Evolutionary conservation across 257 asterid species (phyloP).

Genomic region (Forsythia viridissima): DNA sequence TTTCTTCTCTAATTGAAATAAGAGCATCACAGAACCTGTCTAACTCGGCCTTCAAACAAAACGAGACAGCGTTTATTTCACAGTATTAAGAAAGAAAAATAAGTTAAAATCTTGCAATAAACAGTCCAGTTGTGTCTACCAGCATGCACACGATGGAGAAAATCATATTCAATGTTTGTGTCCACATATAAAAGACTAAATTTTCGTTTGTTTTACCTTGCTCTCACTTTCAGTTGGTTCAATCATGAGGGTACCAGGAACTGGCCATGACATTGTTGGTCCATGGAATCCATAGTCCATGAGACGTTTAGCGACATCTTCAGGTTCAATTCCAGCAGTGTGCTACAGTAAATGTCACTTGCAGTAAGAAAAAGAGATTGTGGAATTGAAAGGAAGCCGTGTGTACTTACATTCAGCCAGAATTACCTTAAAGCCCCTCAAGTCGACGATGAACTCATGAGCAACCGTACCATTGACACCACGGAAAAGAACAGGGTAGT

Average conservation of each 20-base stretch:
- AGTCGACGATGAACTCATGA: constrained; percentile 89
- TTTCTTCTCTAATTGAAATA: constrained; percentile 92
- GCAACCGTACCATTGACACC: constrained; percentile 94
- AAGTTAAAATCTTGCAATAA: neutral
- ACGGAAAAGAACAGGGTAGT: constrained; percentile 91
- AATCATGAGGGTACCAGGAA: constrained; percentile 97
- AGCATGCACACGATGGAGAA: neutral
- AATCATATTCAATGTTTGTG: neutral
- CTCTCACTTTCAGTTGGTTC: constrained; percentile 99
- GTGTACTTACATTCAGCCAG: neutral
- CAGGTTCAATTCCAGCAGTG: constrained; percentile 97
- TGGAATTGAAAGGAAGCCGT: neutral
- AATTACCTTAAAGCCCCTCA: constrained; percentile 87
- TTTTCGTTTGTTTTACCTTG: constrained; percentile 59
- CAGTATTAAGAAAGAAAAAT: neutral
- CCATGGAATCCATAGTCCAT: constrained; percentile 98
- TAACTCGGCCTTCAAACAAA: constrained; percentile 72
- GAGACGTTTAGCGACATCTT: constrained; percentile 97
- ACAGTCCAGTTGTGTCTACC: neutral
- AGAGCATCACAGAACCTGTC: constrained; percentile 95
- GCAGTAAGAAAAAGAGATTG: constrained; percentile 16
- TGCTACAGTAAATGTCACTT: constrained; percentile 38
- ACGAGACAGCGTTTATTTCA: constrained; percentile 11
- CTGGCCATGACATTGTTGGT: constrained; percentile 99
- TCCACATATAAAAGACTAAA: neutral